Base-by-base conservation (phyloP, 164 flowering plant species). In the Platanus orientalis region DNA sequence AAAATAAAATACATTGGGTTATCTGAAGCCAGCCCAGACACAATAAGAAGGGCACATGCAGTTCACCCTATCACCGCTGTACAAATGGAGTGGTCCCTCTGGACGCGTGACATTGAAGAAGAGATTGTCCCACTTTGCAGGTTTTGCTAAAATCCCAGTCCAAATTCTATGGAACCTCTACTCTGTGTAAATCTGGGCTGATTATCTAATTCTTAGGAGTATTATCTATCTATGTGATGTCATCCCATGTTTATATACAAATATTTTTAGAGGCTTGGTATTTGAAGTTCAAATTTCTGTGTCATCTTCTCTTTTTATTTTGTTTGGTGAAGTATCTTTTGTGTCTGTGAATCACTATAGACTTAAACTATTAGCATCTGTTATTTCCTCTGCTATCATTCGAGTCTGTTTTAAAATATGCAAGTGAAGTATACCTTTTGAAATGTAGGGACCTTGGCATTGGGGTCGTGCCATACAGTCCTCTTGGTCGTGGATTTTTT, bases 1-100 rank as follows among this genome's bases (percentile, higher is more conserved):
- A 77, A 77, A 52, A 64, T 77, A 26, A 77, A 73, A 58, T 69
- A 71, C 56, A 34, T 77, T 47, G 80, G 77, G 39, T 57, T 71
- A 48, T 77, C 77, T 54, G 87, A 84, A 62, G 85, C 89, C 16
- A 77, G 79, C 44, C 68, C 83, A 2, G 74, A 76, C 40, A 84
- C 85, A 29, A 77, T 82, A 60, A 79, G 81, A 69, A 81, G 86
- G 48, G 89, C 86, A 23, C 78, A 80, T 67, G 82, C 85, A 24
- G 80, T 84, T 67, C 84, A 83, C 57, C 85, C 90, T 24, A 77
- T 85, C 14, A 69, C 80, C 4, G 82, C 87, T 14, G 20, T 83
- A 9, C 87, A 83, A 65, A 68, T 85, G 73, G 90, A 85, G 57
- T 85, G 85, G 81, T 85, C 90, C 4, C 74, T 85, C 12, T 83